These are phyloP conservation scores for Hsuehochloa calcarea DNA, from an alignment of 176 grass and related monocot genomes.

Conservation along the genomic window DNA sequence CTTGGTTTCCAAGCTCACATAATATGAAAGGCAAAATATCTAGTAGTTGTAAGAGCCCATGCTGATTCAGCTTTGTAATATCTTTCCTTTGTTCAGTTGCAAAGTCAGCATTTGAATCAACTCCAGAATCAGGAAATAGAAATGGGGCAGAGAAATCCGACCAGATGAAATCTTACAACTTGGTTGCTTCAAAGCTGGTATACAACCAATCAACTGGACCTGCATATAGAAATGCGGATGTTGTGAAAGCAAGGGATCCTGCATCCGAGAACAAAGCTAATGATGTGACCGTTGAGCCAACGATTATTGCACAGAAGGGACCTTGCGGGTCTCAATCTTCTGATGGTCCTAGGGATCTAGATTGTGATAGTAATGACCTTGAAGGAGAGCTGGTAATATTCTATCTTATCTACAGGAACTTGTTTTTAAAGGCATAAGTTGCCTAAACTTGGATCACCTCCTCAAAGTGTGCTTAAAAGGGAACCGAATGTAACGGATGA, in stretches of 20 bases:
- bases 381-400: slow-evolving; percentile 66
- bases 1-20: not conserved
- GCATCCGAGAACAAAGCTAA: slow-evolving; percentile 36
- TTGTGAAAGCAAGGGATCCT: slow-evolving; percentile 21
- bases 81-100: slow-evolving; percentile 37
- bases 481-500: slow-evolving; percentile 27
- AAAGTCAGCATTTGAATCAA: slow-evolving; percentile 49
- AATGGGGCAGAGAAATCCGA: slow-evolving; percentile 46
- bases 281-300: slow-evolving; percentile 22
- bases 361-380: slow-evolving; percentile 73
- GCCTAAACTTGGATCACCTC: slow-evolving; percentile 9
- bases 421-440: not conserved
- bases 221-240: slow-evolving; percentile 24
- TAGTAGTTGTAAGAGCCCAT: not conserved
- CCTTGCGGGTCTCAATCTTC: slow-evolving; percentile 60
- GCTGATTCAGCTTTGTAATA: not conserved
- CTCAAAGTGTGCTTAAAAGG: slow-evolving; percentile 45
- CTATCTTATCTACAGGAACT: not conserved
- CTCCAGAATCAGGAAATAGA: slow-evolving; percentile 49
- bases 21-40: not conserved
- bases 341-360: slow-evolving; percentile 48
- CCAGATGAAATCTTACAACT: slow-evolving; percentile 41
- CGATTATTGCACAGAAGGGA: slow-evolving; percentile 40
- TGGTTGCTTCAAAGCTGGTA: slow-evolving; percentile 30
- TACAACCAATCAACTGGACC: slow-evolving; percentile 33